phyloP scores from a whole-genome alignment of 805 yeast species.

The Brettanomyces anomalus region DNA sequence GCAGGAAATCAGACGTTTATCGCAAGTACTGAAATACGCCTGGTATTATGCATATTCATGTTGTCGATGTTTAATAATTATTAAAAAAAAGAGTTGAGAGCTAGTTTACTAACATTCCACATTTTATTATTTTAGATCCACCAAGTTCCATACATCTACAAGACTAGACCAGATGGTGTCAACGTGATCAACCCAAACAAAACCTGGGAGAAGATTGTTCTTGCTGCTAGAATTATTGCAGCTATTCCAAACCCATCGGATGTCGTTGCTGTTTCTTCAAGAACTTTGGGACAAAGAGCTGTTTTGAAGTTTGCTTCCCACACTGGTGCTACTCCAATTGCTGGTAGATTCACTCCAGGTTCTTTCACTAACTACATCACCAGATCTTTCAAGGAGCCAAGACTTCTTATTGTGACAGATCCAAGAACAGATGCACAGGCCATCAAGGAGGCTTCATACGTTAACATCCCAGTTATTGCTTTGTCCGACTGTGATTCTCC shows the following conservation, averaged over 20 bases:
- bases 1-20: too few species aligned
- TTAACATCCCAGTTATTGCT: constrained; percentile 99
- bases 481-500: constrained; percentile 98
- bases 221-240: constrained; percentile 99
- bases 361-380: constrained; percentile 99
- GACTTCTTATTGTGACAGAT: constrained; percentile 97
- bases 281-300: constrained; percentile 99
- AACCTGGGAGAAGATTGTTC: constrained; percentile 99
- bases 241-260: constrained; percentile 98
- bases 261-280: constrained; percentile 97
- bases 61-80: not conserved
- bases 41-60: not conserved
- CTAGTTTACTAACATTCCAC: constrained; percentile 4
- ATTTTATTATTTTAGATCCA: constrained; percentile 52
- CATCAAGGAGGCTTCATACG: constrained; percentile 99
- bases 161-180: constrained; percentile 99
- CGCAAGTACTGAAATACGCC: too few species aligned
- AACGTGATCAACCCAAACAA: constrained; percentile 96
- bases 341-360: constrained; percentile 99
- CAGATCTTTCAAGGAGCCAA: constrained; percentile 99
- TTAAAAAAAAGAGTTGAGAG: not conserved
- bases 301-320: constrained; percentile 98
- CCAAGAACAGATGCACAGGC: constrained; percentile 99
- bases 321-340: constrained; percentile 99
- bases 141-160: constrained; percentile 94